Percentiles rank a stretch among this genome's conserved stretches.
These are phyloP conservation scores for Cyclocybe cylindracea DNA, from an alignment of 768 basidiomycete species.

Conservation along the genomic window DNA sequence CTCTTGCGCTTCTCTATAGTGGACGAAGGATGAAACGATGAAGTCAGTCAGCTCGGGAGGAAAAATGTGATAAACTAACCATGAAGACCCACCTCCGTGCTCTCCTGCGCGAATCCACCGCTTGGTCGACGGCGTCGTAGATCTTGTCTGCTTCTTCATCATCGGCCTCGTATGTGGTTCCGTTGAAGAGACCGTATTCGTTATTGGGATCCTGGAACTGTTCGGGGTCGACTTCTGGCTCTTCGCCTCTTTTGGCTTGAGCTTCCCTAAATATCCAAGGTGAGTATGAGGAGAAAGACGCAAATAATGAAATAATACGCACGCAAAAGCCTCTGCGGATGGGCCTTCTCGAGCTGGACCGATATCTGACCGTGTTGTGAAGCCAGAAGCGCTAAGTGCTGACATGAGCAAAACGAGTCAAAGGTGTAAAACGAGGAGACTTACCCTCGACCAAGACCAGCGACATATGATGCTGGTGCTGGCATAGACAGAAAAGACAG, in stretches of 20 bases:
- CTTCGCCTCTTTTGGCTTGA: conserved; percentile 84
- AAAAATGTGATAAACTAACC: conserved; percentile 42
- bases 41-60: conserved; percentile 3
- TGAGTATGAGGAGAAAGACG: no score
- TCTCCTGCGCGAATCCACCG: conserved; percentile 86
- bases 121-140: conserved; percentile 88
- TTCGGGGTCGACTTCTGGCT: conserved; percentile 84
- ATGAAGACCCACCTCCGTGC: conserved; percentile 67
- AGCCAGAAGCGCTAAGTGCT: conserved; percentile 92
- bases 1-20: conserved; percentile 74
- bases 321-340: conserved; percentile 89
- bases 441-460: conserved; percentile 96
- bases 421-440: no score
- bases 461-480: conserved; percentile 95
- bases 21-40: conserved; percentile 20
- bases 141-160: conserved; percentile 98
- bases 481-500: conserved; percentile 89
- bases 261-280: conserved; percentile 85
- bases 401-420: no score
- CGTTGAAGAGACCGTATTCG: conserved; percentile 93
- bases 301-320: no score
- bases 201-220: conserved; percentile 98
- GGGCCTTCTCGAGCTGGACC: conserved; percentile 97
- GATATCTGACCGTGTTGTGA: conserved; percentile 98
- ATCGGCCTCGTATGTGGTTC: conserved; percentile 94